Evolutionary conservation across 768 basidiomycete genomes (phyloP), one percentile per base, ranked within the genome.

Genomic region (Tubosaeta sp.): DNA sequence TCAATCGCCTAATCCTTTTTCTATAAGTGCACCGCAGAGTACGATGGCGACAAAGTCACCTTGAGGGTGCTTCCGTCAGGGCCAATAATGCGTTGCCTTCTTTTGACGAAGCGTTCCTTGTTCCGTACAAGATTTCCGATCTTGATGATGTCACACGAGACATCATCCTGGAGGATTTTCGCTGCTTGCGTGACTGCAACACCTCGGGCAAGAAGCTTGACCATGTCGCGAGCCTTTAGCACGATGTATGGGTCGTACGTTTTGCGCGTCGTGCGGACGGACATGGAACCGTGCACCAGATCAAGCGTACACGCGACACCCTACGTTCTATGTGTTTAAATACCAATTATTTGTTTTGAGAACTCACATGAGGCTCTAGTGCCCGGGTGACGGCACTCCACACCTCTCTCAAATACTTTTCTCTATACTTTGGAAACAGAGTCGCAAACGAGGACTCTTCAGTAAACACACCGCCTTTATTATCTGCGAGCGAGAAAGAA

Each of bases 361-460:
- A 34, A 56, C 69, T 53, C 50, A 92, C 93, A 70, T 93, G 84
- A 14, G 82, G 57, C 39, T 97, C 94, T 44, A 99, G 70, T 11
- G 90, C 82, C 52, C 80, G 79, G 0, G 94, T 95, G 11, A 95
- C 90, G 2, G 86, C 86, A 58, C 88, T 85, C 97, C 97, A 99
- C 46, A 89, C 86, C 69, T 98, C 93, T 41, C 93, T 82, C 45
- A 99, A 74, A 65, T 98, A 98, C 65, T 88, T 93, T 80, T 99
- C 97, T 59, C 97, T 83, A 67, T 98, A 98, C 71, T 97, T 98
- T 12, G 97, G 97, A 71, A 99, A 99, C 10, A 99, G 81, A 1
- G 97, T 95, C 10, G 95, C 95, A 63, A 98, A 99, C 0, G 93
- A 95, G 4, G 94, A 97, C 74, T 99, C 97, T 69, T 98, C 95